Evolutionary conservation across 129 eudicot species (phyloP), one percentile per base, ranked within the genome.

Genomic region (Apium graveolens): DNA sequence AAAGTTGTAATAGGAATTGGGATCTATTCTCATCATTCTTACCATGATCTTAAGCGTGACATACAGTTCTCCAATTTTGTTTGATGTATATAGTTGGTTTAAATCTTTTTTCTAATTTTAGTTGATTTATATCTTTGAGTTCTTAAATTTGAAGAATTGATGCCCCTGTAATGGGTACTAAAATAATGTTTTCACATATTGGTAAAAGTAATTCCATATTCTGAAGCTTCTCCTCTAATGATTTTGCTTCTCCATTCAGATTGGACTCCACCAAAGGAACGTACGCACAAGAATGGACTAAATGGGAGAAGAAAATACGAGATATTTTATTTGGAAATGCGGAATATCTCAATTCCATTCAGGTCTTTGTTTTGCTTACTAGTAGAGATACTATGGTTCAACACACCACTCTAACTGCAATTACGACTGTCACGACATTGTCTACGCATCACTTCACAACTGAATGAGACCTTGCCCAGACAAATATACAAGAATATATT

Each of bases 251-350:
- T 7, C 46, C 34, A 17, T n/a, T 62, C 85, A 95, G 98, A 85
- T 41, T 83, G 83, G 98, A 95, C 14, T 85, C 97, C 31, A 87
- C 88, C 41, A 91, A 91, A 85, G 98, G 98, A 60, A 80, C 94
- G 43, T 95, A 88, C 75, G 80, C 87, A 11, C 65, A 51, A 62
- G 92, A 90, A 70, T 95, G 97, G 98, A 86, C 77, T 51, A 78
- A 79, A 72, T 95, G 98, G 98, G 98, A 95, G 89, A 95, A 87
- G 81, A 83, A 82, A 73, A 53, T 91, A 84, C 91, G 97, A 55
- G 91, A 87, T 63, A 84, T 76, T 76, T 74, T 91, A 76, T 77
- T 18, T 78, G 63, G 51, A 48, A 88, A 87, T 81, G 84, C 92
- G 0, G 91, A 88, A 24, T 87, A 91, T 85, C 83, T 95, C 13